These are phyloP conservation scores for Coemansia sp. DNA, from an alignment of 192 early-diverging fungal genomes.

Conservation along the genomic window DNA sequence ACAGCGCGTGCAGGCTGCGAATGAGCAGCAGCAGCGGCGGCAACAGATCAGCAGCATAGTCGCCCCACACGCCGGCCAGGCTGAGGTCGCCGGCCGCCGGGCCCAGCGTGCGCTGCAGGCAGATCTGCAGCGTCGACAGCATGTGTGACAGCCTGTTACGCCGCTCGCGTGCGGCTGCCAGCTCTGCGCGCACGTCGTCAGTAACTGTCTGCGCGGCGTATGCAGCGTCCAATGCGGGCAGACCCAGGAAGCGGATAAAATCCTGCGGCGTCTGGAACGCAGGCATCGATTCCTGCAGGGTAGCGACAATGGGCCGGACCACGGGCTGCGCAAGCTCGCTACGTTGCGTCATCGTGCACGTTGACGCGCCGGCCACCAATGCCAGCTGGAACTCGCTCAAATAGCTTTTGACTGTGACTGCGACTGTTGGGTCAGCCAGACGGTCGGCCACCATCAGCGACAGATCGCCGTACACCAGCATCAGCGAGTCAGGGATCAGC, in stretches of 20 bases:
- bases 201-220: constrained; percentile 4
- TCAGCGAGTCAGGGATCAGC: constrained; percentile 45
- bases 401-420: constrained; percentile 29
- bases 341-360: constrained; percentile 25
- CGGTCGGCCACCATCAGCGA: constrained; percentile 29
- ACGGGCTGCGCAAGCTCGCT: constrained; percentile 37
- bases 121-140: constrained; percentile 33
- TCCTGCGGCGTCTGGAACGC: constrained; percentile 33
- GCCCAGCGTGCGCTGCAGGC: constrained; percentile 37
- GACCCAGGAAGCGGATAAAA: constrained; percentile 26
- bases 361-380: constrained; percentile 33
- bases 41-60: constrained; percentile 23
- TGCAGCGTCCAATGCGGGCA: constrained; percentile 31
- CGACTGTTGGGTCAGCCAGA: constrained; percentile 22
- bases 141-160: constrained; percentile 18
- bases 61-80: constrained; percentile 41
- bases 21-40: constrained; percentile 25
- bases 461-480: constrained; percentile 40
- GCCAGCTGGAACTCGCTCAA: constrained; percentile 49
- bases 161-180: constrained; percentile 13
- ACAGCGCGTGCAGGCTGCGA: constrained; percentile 42
- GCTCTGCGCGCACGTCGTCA: neutral
- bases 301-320: constrained; percentile 34
- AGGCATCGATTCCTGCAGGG: constrained; percentile 15
- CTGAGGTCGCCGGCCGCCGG: neutral